These are phyloP conservation scores for Penicillium malachiteum DNA, from an alignment of 495 filamentous ascomycete genomes.

Conservation along the genomic window DNA sequence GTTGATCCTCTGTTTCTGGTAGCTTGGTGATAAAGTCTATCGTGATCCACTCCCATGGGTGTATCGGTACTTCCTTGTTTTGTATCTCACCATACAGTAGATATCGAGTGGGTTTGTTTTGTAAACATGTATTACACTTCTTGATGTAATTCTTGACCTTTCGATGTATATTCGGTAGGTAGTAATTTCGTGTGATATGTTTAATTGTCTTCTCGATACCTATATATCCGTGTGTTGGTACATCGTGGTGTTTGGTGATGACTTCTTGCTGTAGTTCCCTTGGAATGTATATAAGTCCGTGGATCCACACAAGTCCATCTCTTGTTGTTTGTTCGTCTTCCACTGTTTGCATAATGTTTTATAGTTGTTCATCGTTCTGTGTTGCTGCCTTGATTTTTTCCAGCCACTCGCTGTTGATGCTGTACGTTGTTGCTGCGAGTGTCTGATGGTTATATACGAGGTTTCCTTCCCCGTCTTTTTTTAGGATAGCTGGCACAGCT, in stretches of 20 bases:
- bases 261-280: constrained; percentile 1
- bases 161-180: constrained; percentile 1
- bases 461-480: too few relatives aligned
- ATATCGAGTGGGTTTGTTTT: constrained; percentile 5
- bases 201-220: constrained; percentile 10
- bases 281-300: constrained; percentile 12
- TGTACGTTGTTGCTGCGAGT: constrained; percentile 2
- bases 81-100: constrained; percentile 11
- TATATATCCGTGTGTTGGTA: background rate
- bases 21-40: constrained; percentile 22
- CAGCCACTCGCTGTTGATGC: constrained; percentile 1
- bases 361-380: background rate
- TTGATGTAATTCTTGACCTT: constrained; percentile 10
- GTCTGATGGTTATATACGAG: constrained; percentile 12
- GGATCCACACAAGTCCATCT: constrained; percentile 3
- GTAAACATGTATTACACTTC: constrained; percentile 5
- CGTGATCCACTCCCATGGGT: constrained; percentile 17
- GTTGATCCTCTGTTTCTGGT: constrained; percentile 2
- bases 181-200: too few relatives aligned
- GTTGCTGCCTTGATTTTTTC: background rate
- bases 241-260: constrained; percentile 9
- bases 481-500: too few relatives aligned
- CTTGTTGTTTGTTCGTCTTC: too few relatives aligned
- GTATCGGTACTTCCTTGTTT: constrained; percentile 1
- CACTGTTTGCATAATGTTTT: too few relatives aligned